Evolutionary conservation across 1,284 basidiomycete genomes (phyloP).

Genomic region (Moesziomyces sp.): DNA sequence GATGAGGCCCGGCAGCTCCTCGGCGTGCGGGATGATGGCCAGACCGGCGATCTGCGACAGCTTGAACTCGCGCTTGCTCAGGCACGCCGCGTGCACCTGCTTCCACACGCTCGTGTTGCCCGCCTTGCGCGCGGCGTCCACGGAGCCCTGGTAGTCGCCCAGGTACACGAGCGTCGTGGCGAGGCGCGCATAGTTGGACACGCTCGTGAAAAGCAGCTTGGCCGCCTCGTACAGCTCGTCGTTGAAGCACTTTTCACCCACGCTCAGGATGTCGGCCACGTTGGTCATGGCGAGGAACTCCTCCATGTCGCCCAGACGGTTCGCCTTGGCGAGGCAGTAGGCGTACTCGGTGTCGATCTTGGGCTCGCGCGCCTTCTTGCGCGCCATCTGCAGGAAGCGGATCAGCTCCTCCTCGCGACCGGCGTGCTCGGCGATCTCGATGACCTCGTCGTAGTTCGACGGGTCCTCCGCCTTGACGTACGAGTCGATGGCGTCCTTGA

Average conservation of each 20-base stretch:
- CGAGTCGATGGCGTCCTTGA: constrained; percentile 98
- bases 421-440: constrained; percentile 93
- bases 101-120: constrained; percentile 99
- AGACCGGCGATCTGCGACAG: constrained; percentile 83
- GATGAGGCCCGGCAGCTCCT: constrained; percentile 86
- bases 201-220: constrained; percentile 93
- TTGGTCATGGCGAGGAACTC: constrained; percentile 99
- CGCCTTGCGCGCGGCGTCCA: constrained; percentile 97
- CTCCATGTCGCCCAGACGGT: constrained; percentile 78
- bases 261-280: constrained; percentile 92
- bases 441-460: constrained; percentile 93
- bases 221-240: constrained; percentile 98
- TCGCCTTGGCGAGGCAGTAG: constrained; percentile 67
- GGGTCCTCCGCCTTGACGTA: constrained; percentile 99
- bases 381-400: constrained; percentile 98
- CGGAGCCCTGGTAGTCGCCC: constrained; percentile 96
- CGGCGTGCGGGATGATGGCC: constrained; percentile 72
- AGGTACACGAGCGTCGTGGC: constrained; percentile 99
- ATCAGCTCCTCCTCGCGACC: constrained; percentile 99
- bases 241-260: constrained; percentile 99
- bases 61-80: constrained; percentile 96
- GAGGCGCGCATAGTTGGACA: constrained; percentile 97
- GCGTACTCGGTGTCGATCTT: constrained; percentile 87
- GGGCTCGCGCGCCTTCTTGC: constrained; percentile 95
- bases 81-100: constrained; percentile 97